phyloP scores from a whole-genome alignment of 305 asterid genomes.

The Euphrasia arctica region DNA sequence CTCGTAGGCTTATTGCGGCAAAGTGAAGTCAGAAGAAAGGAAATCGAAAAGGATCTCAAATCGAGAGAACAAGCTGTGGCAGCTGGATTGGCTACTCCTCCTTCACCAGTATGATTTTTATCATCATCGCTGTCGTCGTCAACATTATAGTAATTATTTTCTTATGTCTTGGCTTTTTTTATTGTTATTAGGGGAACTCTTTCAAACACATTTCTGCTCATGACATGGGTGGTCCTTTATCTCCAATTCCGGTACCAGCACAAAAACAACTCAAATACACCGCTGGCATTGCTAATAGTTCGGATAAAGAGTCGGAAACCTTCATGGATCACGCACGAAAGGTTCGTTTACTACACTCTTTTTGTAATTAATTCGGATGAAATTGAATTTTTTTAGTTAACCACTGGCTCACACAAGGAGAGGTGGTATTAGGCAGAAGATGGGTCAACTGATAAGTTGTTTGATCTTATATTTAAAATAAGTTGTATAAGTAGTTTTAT shows the following conservation, averaged over 20 bases:
- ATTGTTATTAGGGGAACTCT: constrained; percentile 48
- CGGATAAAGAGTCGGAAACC: constrained; percentile 67
- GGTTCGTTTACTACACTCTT: constrained; percentile 36
- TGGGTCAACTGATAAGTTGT: neutral
- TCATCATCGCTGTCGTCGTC: neutral
- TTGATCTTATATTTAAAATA: neutral
- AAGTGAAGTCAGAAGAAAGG: constrained; percentile 88
- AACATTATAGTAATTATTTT: neutral
- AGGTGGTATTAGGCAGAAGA: too few relatives aligned
- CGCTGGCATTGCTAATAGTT: constrained; percentile 84
- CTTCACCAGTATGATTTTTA: constrained; percentile 50
- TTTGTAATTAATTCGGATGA: neutral
- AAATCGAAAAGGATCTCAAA: constrained; percentile 78
- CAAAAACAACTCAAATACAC: constrained; percentile 97
- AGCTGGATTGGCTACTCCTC: constrained; percentile 64
- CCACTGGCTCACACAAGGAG: neutral
- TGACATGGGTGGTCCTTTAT: constrained; percentile 63
- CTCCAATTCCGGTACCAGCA: constrained; percentile 92
- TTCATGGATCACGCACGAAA: constrained; percentile 80
- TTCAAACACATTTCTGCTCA: constrained; percentile 58
- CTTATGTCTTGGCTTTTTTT: constrained; percentile 21
- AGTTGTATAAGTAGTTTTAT: neutral
- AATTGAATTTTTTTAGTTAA: neutral
- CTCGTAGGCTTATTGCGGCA: constrained; percentile 78
- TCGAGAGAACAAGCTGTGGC: constrained; percentile 54